Percentiles rank a stretch among this genome's conserved stretches.
Evolutionary conservation across 768 basidiomycete genomes (phyloP).

Genomic region (Tubosaeta brunneosetosa): DNA sequence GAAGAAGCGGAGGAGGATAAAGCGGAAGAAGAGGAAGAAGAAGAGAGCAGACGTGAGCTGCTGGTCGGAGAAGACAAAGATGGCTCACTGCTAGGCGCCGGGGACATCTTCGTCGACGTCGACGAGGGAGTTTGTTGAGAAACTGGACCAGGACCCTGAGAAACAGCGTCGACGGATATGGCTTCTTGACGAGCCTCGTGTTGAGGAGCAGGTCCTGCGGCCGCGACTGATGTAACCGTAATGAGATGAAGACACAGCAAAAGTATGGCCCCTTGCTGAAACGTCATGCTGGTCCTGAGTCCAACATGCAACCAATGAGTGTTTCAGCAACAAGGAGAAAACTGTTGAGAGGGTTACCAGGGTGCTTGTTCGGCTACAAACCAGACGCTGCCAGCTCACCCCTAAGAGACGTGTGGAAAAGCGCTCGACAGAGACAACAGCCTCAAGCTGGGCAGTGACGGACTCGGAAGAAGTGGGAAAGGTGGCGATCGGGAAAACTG

Average conservation of each 20-base stretch:
- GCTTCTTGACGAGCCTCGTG: slow-evolving; percentile 24
- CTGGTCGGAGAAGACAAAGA: slow-evolving; percentile 1
- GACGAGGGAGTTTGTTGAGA: slow-evolving; percentile 5
- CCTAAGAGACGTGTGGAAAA: not conserved
- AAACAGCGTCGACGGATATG: not conserved
- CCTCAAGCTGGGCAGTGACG: not conserved
- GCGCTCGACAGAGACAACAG: not conserved
- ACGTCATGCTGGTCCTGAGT: slow-evolving; percentile 10
- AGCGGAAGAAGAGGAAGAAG: not conserved
- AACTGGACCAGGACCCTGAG: slow-evolving; percentile 5
- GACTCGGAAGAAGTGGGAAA: not conserved
- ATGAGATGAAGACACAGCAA: slow-evolving; percentile 7
- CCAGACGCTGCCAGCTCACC: not conserved
- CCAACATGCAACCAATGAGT: not conserved
- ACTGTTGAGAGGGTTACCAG: not conserved
- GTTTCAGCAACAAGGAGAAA: not conserved
- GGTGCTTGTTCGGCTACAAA: not conserved
- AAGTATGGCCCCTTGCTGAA: slow-evolving; percentile 4
- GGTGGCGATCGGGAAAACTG: not conserved
- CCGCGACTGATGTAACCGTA: slow-evolving; percentile 9
- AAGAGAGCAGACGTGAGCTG: slow-evolving; percentile 1
- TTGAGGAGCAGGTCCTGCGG: slow-evolving; percentile 9
- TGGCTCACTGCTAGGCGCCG: slow-evolving; percentile 14
- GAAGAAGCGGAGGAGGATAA: slow-evolving; percentile 6
- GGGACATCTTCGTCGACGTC: slow-evolving; percentile 10